phyloP scores from a whole-genome alignment of 768 basidiomycete species.

The Neoboletus subvelutipes region DNA sequence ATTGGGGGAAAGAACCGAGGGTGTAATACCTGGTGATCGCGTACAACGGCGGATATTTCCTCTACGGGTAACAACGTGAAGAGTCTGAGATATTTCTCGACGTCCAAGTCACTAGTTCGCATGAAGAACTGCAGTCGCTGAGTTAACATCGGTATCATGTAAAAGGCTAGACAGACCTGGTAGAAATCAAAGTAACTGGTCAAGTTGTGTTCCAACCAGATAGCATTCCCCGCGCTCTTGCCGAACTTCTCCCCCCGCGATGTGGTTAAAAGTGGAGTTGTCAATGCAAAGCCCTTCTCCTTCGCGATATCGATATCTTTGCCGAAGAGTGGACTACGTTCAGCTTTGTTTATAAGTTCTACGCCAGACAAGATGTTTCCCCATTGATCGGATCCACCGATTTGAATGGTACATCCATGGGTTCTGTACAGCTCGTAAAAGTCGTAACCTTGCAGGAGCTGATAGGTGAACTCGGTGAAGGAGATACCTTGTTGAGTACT shows the following conservation, averaged over 20 bases:
- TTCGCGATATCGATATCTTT: conserved; percentile 9
- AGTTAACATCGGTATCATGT: neutral
- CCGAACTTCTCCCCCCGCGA: conserved; percentile 93
- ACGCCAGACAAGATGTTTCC: conserved; percentile 95
- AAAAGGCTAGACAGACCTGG: conserved; percentile 54
- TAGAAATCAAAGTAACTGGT: conserved; percentile 94
- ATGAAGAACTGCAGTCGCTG: conserved; percentile 74
- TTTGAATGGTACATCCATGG: conserved; percentile 75
- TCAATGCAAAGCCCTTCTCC: conserved; percentile 71
- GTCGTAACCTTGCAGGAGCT: conserved; percentile 95
- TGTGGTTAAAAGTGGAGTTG: conserved; percentile 92
- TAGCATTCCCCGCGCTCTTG: conserved; percentile 93
- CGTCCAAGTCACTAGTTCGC: conserved; percentile 75
- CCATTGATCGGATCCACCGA: conserved; percentile 98
- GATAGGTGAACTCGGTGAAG: conserved; percentile 98
- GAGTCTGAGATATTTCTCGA: conserved; percentile 73
- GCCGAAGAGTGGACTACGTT: conserved; percentile 7
- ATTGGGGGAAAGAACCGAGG: neutral
- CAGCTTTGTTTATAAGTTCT: conserved; percentile 73
- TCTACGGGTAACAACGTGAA: conserved; percentile 73
- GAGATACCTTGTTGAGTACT: conserved; percentile 83
- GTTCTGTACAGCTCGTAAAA: conserved; percentile 73
- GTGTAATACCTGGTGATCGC: conserved; percentile 52
- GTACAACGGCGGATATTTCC: conserved; percentile 56
- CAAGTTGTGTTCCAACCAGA: conserved; percentile 79